Percentiles rank a stretch among this genome's conserved stretches.
These are phyloP conservation scores for Leucocoprinus sp. DNA, from an alignment of 768 basidiomycete genomes.

Conservation along the genomic window DNA sequence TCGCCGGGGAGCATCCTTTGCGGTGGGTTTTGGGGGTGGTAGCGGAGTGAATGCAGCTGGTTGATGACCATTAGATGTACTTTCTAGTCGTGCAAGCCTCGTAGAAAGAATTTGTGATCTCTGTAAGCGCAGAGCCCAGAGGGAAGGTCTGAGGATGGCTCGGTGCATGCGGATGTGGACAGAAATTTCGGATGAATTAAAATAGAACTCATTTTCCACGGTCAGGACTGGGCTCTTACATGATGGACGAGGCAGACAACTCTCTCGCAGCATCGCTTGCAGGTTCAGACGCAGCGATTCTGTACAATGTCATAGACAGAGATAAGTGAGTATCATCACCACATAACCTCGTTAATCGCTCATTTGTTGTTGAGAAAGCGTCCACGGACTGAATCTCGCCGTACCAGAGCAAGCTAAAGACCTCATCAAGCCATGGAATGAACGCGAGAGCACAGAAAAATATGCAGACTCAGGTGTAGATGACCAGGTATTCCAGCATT, in stretches of 20 bases:
- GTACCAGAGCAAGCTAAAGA: conserved; percentile 75
- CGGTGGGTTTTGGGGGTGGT: not conserved
- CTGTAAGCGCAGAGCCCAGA: conserved; percentile 24
- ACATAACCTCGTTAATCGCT: conserved; percentile 2
- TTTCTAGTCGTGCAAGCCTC: not conserved
- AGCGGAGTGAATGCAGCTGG: not conserved
- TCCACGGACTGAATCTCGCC: conserved; percentile 72
- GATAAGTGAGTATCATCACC: conserved; percentile 46
- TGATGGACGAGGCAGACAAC: conserved; percentile 16
- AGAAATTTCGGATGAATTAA: not conserved
- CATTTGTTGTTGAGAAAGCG: conserved; percentile 37
- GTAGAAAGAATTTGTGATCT: not conserved
- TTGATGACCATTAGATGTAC: not conserved
- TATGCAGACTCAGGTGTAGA: conserved; percentile 78
- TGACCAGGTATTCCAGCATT: conserved; percentile 53
- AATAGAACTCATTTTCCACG: conserved; percentile 3
- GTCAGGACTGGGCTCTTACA: not conserved
- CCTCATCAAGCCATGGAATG: conserved; percentile 76
- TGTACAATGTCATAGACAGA: conserved; percentile 54
- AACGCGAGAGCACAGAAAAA: conserved; percentile 56
- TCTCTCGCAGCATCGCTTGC: conserved; percentile 38
- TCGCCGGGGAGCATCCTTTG: conserved; percentile 8
- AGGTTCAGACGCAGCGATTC: conserved; percentile 42
- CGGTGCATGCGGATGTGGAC: conserved; percentile 8
- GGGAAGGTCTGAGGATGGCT: conserved; percentile 17